Conservation (phyloP, 176 grass and related monocot genomes). For the Coix lacrymajobi region DNA sequence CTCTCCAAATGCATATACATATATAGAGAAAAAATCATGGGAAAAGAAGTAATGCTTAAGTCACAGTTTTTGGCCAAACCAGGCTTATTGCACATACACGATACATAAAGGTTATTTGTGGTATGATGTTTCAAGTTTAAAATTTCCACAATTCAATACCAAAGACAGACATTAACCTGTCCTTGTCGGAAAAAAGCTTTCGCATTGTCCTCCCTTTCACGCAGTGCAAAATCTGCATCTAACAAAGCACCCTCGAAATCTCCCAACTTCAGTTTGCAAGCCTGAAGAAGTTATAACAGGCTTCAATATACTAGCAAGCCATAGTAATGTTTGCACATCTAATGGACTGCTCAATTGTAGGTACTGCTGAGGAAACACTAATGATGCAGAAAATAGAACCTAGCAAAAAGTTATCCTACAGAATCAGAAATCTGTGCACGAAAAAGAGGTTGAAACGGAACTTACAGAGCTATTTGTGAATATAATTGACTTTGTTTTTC, state of each 20-base stretch:
- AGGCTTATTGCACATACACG: slow-evolving; percentile 6
- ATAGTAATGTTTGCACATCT: background rate
- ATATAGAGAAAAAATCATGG: background rate
- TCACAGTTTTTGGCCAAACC: background rate
- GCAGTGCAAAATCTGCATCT: slow-evolving; percentile 96
- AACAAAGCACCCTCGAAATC: slow-evolving; percentile 79
- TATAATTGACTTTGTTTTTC: slow-evolving; percentile 93
- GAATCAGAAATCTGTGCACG: slow-evolving; percentile 13
- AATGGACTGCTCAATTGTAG: background rate
- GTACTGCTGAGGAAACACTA: slow-evolving; percentile 10
- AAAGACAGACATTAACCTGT: slow-evolving; percentile 42
- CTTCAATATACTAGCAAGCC: slow-evolving; percentile 14
- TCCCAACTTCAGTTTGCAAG: slow-evolving; percentile 93
- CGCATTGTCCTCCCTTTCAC: slow-evolving; percentile 80
- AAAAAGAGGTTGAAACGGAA: slow-evolving; percentile 2
- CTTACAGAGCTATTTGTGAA: slow-evolving; percentile 98
- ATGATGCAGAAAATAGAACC: background rate
- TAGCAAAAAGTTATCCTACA: slow-evolving; percentile 9
- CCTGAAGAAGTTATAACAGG: slow-evolving; percentile 42
- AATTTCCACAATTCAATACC: background rate
- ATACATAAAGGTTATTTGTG: background rate
- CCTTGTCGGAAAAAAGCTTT: slow-evolving; percentile 96
- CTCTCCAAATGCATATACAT: background rate
- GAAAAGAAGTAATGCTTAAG: background rate
- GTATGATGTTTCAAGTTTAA: background rate